These are phyloP conservation scores for Penstemon davidsonii DNA, from an alignment of 257 asterid genomes.

Conservation along the genomic window DNA sequence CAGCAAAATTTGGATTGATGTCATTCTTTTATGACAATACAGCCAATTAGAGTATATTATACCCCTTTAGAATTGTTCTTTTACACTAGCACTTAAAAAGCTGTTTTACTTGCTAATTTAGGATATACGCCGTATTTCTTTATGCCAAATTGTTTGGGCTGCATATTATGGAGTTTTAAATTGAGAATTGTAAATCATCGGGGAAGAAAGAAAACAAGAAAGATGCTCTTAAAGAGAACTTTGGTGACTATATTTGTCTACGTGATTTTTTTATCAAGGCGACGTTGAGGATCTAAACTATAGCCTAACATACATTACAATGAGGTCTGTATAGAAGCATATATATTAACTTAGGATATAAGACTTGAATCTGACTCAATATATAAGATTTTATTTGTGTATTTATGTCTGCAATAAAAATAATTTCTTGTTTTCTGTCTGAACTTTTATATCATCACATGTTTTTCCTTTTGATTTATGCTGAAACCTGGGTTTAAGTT, in stretches of 20 bases:
- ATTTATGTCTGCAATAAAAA: too few relatives aligned
- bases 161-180: neutral
- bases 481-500: neutral
- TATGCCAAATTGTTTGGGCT: neutral
- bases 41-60: neutral
- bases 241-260: conserved; percentile 3
- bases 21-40: conserved; percentile 5
- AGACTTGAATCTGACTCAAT: too few relatives aligned
- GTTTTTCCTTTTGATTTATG: too few relatives aligned
- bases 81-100: conserved; percentile 1
- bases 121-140: neutral
- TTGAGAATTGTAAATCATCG: neutral
- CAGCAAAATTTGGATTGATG: neutral
- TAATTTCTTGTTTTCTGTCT: too few relatives aligned
- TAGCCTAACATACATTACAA: too few relatives aligned
- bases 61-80: neutral
- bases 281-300: too few relatives aligned
- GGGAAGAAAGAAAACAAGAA: neutral
- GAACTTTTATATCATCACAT: too few relatives aligned
- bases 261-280: too few relatives aligned
- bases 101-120: neutral
- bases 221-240: neutral
- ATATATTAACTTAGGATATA: too few relatives aligned
- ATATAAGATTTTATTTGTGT: too few relatives aligned
- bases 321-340: too few relatives aligned